Base-by-base conservation (phyloP, 495 filamentous ascomycete species). In the Aspergillus homomorphus region DNA sequence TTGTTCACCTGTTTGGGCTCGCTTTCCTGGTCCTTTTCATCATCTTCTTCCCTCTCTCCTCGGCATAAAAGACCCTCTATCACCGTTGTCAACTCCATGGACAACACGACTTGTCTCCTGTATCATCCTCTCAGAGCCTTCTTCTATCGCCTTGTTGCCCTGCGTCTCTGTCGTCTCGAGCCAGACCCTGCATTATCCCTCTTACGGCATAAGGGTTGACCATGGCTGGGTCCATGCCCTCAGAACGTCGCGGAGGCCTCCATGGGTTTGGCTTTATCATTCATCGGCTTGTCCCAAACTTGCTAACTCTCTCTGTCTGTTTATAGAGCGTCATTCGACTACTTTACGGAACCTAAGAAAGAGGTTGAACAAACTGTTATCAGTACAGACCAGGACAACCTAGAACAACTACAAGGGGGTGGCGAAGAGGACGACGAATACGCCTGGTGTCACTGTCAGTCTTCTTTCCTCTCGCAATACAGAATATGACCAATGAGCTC, bases 191-290 rank as follows among this genome's bases (percentile, higher is more conserved):
- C 33, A 38, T 38, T 12, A 5, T 38, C 15, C 33, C 4, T 7
- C 33, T 38, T 10, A 2, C 33, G 12, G 33, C 33, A 38, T 38
- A 5, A 12, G 33, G 33, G 33, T 38, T 54, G 14, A 55, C 9
- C 19, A 60, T 60, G 57, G 44, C 12, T 48, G 18, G 41, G 1
- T 19, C 16, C 3, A 44, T 12, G 4, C 1, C n/a, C 21, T 15
- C 49, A 9, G 28, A 38, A 28, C 20, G 49, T 24, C 54, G 58
- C 22, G 14, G 44, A 56, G 16, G 23, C n/a, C 14, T 54, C 43
- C 61, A 52, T 45, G 58, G 58, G 62, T 61, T 52, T 46, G 53
- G 7, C 7, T 56, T 44, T 58, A 30, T 46, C 53, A 23, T 28
- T 38, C 16, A 14, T 38, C 3, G 19, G 14, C 2, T 16, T 19